Evolutionary conservation across 257 asterid genomes (phyloP), one percentile per base, ranked within the genome.

Genomic region (Phtheirospermum japonicum): DNA sequence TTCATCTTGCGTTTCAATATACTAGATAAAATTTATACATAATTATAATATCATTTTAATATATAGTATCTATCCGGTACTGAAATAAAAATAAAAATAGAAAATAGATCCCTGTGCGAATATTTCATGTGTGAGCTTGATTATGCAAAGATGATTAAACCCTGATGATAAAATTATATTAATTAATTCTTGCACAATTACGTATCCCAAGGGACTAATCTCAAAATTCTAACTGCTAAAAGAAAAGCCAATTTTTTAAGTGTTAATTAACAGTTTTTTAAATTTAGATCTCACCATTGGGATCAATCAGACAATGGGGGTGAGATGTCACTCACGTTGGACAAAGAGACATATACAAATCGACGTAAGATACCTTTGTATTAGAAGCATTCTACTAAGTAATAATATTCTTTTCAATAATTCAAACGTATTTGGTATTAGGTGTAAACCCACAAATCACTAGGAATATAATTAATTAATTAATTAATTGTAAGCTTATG

Each of bases 291-390:
- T 12, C 57, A 54, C n/a, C 17, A 51, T 14, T 39, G 50, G 5
- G 26, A 48, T 19, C 17, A 5, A 71, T 54, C 31, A 46, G 68
- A 74, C 78, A 66, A 31, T 77, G 79, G 53, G 60, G 93, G 84
- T 87, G 83, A 84, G 85, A 80, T 82, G 95, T 87, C 95, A 81
- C 83, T 84, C 80, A 80, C 76, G 83, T 75, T 85, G 95, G 86
- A 46, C 84, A 80, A 75, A 75, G 67, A 67, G 76, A 59, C 54
- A 70, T 64, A 59, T 84, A 78, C 68, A 74, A 76, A 67, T 75
- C 63, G 83, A 80, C 81, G 71, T 64, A 75, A 73, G 70, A 73
- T 72, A 64, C 79, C 85, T 79, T 76, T 79, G 68, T 83, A 77
- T 77, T 66, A 46, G 13, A 28, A 53, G 43, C 56, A 65, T 40